These are phyloP conservation scores for Lanmaoa pseudosensibilis DNA, from an alignment of 768 basidiomycete species.

Conservation along the genomic window DNA sequence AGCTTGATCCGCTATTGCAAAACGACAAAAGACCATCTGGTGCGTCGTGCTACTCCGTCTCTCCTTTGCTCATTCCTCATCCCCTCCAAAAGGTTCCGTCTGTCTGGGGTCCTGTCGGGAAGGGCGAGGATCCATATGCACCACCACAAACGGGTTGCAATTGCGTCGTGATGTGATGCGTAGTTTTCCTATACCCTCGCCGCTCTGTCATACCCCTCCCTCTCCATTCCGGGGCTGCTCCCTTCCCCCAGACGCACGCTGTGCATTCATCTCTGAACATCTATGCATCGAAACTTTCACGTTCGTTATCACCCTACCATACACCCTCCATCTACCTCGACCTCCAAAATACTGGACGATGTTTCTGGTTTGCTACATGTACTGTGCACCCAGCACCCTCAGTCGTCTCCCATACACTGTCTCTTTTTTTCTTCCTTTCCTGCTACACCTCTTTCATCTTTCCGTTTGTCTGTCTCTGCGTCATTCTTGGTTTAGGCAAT, in stretches of 20 bases:
- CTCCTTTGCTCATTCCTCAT: neutral
- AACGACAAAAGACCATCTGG: conserved; percentile 86
- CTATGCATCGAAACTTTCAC: conserved; percentile 23
- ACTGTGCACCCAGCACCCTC: conserved; percentile 12
- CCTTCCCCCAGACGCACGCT: conserved; percentile 10
- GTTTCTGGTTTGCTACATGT: conserved; percentile 28
- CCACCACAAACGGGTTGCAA: conserved; percentile 74
- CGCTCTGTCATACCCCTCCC: conserved; percentile 34
- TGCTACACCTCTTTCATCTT: conserved; percentile 2
- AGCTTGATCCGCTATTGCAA: conserved; percentile 95
- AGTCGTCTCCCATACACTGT: conserved; percentile 9
- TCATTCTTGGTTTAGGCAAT: conserved; percentile 25
- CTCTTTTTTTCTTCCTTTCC: neutral
- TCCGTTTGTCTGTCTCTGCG: neutral
- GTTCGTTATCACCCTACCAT: conserved; percentile 32
- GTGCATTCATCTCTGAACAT: conserved; percentile 21
- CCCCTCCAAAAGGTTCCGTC: conserved; percentile 68
- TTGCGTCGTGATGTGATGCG: conserved; percentile 67
- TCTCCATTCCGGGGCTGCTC: conserved; percentile 5
- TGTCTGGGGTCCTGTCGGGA: conserved; percentile 90
- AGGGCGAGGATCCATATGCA: conserved; percentile 91
- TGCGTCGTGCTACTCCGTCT: conserved; percentile 38
- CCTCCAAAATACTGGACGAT: conserved; percentile 30
- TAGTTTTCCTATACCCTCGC: conserved; percentile 33
- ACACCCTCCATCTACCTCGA: conserved; percentile 20